phyloP scores from a whole-genome alignment of 176 grass and related monocot genomes.

The Panicum miliaceum region DNA sequence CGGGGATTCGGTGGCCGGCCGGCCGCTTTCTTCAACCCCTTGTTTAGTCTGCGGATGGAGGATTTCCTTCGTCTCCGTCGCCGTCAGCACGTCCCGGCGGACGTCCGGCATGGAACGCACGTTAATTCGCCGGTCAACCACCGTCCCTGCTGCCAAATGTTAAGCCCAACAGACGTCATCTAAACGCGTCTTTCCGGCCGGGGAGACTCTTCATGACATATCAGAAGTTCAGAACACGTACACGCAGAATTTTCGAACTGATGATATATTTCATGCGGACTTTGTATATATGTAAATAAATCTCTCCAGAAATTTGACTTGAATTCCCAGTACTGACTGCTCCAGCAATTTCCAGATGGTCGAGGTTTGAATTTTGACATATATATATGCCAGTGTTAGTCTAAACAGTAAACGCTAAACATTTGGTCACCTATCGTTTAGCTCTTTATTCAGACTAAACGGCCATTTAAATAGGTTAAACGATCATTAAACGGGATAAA shows the following conservation, averaged over 20 bases:
- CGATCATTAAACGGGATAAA: no score
- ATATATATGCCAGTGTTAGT: no score
- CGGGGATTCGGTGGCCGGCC: conserved; percentile 11
- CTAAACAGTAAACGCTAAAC: no score
- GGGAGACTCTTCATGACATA: not conserved
- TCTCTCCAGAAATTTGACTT: not conserved
- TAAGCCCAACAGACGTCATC: not conserved
- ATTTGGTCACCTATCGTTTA: no score
- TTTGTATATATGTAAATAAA: not conserved
- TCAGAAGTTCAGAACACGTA: no score
- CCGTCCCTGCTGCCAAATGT: not conserved
- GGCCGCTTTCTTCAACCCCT: conserved; percentile 35
- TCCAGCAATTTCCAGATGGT: not conserved
- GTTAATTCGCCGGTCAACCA: conserved; percentile 1
- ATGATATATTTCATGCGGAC: not conserved
- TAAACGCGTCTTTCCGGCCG: not conserved
- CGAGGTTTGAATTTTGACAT: no score
- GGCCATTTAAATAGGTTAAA: no score
- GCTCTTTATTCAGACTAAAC: no score
- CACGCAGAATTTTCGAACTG: not conserved
- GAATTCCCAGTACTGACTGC: not conserved
- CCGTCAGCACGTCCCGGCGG: not conserved
- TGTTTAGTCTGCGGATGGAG: not conserved
- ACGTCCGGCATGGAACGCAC: not conserved
- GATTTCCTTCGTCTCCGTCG: not conserved